Conservation (phyloP, 2,329 filamentous ascomycete genomes). For the Colletotrichum phormii region DNA sequence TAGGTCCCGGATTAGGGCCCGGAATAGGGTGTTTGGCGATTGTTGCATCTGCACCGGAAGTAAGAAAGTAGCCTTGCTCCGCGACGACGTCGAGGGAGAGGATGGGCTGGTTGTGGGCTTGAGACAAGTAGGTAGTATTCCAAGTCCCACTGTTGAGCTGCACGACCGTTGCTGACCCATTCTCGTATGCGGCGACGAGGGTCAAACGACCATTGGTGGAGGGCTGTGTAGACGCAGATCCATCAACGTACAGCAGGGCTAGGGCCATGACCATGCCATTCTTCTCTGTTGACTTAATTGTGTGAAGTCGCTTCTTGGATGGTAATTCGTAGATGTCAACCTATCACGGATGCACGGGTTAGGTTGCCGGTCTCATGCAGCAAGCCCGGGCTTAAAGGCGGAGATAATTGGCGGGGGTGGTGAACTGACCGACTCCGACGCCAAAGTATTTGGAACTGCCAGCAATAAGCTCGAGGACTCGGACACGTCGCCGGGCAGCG, state of each 20-base stretch:
- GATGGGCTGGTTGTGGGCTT: slow-evolving; percentile 82
- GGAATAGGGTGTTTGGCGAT: slow-evolving; percentile 81
- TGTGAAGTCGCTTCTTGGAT: slow-evolving; percentile 75
- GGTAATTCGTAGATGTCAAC: slow-evolving; percentile 90
- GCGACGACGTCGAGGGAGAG: slow-evolving; percentile 75
- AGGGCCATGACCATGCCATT: slow-evolving; percentile 93
- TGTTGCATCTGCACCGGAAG: slow-evolving; percentile 84
- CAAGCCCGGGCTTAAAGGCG: slow-evolving; percentile 17
- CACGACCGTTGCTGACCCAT: slow-evolving; percentile 78
- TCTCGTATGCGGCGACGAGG: slow-evolving; percentile 85
- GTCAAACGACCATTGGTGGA: slow-evolving; percentile 55
- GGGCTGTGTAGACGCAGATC: slow-evolving; percentile 37
- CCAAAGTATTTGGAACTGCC: slow-evolving; percentile 83
- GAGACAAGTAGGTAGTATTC: slow-evolving; percentile 69
- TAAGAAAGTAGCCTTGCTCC: slow-evolving; percentile 72
- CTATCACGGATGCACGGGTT: slow-evolving; percentile 45
- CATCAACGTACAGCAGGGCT: slow-evolving; percentile 64
- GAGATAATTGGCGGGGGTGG: slow-evolving; percentile 7
- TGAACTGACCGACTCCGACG: slow-evolving; percentile 73
- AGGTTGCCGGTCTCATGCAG: slow-evolving; percentile 18
- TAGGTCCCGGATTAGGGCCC: slow-evolving; percentile 61
- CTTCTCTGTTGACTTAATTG: slow-evolving; percentile 60
- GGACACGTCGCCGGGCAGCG: slow-evolving; percentile 1
- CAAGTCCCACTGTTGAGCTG: slow-evolving; percentile 60
- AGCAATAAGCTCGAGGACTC: slow-evolving; percentile 62